Evolutionary conservation across 2,329 filamentous ascomycete species (phyloP), one percentile per base, ranked within the genome.

Genomic region (Beauveria rudraprayagi): DNA sequence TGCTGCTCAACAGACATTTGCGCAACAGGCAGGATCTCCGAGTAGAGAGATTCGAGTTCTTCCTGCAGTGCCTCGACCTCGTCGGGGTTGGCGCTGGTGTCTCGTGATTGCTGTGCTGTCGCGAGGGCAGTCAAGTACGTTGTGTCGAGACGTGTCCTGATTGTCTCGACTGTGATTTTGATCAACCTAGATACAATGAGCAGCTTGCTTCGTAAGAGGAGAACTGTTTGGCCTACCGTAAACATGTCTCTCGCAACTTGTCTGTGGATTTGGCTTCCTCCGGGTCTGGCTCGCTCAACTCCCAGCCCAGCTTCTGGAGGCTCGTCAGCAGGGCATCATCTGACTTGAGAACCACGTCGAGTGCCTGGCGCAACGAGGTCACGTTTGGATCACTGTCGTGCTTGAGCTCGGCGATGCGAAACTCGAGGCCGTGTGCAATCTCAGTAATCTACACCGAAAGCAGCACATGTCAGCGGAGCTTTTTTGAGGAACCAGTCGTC

Each of bases 1-100:
- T 89, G 84, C 66, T 88, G 83, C 65, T 90, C 85, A 1, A 86
- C 79, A 0, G 87, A 84, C 83, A 91, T 90, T 64, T 88, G 83
- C 7, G 86, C 83, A 2, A 91, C 84, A 0, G 87, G 83, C 0
- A 87, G 75, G 46, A 91, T 85, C 68, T 91, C 88, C 0, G 85
- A 77, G 66, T 88, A 87, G 3, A 91, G 75, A 5, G 86, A 88
- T 65, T 89, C 85, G 1, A 91, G 76, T 67, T 90, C 88, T 37
- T 82, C 80, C 66, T 86, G 81, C 2, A 88, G 69, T 3, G 79
- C 77, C 16, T 73, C 74, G 10, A 80, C 76, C 54, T 83, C 80
- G 5, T 74, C 75, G 0, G 70, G 37, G 37, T 56, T 71, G 5
- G 68, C 64, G 4, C 65, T 65, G 10, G 64, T 63, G 44, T 72